Conservation (phyloP, 2,329 filamentous ascomycete species). For the Trichophaea hybrida region DNA sequence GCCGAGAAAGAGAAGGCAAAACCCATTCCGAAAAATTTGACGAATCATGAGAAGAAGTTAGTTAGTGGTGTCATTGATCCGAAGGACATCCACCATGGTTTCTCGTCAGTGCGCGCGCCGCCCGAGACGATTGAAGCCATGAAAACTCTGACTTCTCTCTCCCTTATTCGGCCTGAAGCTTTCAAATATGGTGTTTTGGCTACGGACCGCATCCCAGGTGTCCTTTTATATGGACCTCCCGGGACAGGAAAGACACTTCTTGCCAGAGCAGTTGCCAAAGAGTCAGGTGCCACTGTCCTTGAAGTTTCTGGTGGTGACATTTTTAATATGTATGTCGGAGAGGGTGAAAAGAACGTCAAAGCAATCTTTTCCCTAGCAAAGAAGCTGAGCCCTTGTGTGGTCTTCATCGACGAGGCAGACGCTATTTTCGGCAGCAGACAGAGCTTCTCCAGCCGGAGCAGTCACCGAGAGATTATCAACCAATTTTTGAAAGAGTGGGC, state of each 20-base stretch:
- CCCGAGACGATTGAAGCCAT: conserved; percentile 72
- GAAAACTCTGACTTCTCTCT: conserved; percentile 76
- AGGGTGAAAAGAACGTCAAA: conserved; percentile 89
- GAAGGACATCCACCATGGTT: conserved; percentile 70
- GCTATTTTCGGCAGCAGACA: conserved; percentile 71
- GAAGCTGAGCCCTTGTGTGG: conserved; percentile 79
- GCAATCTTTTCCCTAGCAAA: conserved; percentile 84
- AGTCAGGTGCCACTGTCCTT: conserved; percentile 57
- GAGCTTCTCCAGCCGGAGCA: conserved; percentile 48
- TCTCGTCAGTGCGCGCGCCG: conserved; percentile 71
- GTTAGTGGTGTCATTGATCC: conserved; percentile 70
- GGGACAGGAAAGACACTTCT: conserved; percentile 62
- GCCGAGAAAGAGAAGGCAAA: conserved; percentile 32
- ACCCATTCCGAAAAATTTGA: conserved; percentile 44
- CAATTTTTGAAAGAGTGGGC: conserved; percentile 97
- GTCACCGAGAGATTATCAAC: conserved; percentile 81
- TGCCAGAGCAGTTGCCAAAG: conserved; percentile 54
- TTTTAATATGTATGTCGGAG: conserved; percentile 91
- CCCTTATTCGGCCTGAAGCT: conserved; percentile 77
- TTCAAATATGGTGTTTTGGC: conserved; percentile 90
- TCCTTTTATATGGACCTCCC: conserved; percentile 75
- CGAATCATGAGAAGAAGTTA: conserved; percentile 68
- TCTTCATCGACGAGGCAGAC: conserved; percentile 96
- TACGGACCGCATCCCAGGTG: conserved; percentile 77
- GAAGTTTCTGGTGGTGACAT: conserved; percentile 84